A percentile compares a stretch with the other conserved stretches of the same genome.
These are phyloP conservation scores for Apiotrichum montevideense DNA, from an alignment of 1,284 basidiomycete species.

Conservation along the genomic window DNA sequence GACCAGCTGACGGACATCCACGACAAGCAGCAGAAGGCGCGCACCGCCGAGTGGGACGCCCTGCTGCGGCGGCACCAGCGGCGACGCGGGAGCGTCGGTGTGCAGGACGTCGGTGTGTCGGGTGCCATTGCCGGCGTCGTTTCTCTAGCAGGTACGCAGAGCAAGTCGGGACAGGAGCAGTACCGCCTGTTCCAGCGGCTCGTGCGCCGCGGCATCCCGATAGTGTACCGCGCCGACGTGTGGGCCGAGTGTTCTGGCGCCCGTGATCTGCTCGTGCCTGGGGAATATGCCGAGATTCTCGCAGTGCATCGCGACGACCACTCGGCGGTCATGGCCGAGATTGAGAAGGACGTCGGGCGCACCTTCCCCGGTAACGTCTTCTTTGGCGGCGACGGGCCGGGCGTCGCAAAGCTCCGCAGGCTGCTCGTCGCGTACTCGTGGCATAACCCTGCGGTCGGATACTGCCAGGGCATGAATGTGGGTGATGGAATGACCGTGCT, in stretches of 20 bases:
- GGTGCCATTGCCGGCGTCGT: constrained; percentile 13
- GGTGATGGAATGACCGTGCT: constrained; percentile 16
- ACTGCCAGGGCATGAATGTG: constrained; percentile 86
- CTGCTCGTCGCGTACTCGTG: constrained; percentile 87
- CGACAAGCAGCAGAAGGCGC: constrained; percentile 68
- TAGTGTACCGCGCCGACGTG: constrained; percentile 77
- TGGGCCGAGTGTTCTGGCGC: constrained; percentile 78
- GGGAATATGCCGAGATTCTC: constrained; percentile 79
- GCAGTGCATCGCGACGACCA: constrained; percentile 54
- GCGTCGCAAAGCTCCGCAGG: constrained; percentile 82
- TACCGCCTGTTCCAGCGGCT: constrained; percentile 71
- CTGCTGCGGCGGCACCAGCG: constrained; percentile 57
- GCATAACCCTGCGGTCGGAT: constrained; percentile 76
- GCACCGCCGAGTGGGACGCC: constrained; percentile 77
- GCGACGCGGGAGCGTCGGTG: constrained; percentile 14
- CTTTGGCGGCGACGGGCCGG: constrained; percentile 38
- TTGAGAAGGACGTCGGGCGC: constrained; percentile 84
- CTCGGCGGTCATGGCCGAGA: constrained; percentile 64
- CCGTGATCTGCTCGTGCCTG: constrained; percentile 84
- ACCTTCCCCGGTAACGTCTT: constrained; percentile 64
- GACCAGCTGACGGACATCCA: constrained; percentile 79
- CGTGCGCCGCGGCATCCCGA: constrained; percentile 76
- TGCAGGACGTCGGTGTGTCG: constrained; percentile 16
- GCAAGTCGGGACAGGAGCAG: constrained; percentile 62
- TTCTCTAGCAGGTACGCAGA: constrained; percentile 52